These are phyloP conservation scores for Macaranga tanarius DNA, from an alignment of 441 rosid genomes.

Conservation along the genomic window DNA sequence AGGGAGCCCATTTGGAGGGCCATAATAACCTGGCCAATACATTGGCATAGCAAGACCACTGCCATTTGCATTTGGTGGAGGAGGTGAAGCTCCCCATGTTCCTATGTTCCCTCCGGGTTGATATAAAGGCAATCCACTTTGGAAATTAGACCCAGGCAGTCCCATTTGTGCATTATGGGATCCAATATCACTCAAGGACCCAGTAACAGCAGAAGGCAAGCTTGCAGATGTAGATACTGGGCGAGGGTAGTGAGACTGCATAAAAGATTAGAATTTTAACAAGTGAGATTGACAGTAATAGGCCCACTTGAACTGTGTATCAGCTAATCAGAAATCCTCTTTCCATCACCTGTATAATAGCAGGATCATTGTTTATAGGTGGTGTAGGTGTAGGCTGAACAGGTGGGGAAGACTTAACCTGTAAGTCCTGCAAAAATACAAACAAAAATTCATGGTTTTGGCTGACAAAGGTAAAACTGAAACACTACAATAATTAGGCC, in stretches of 20 bases:
- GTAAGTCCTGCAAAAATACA: slow-evolving; percentile 65
- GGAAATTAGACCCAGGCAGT: slow-evolving; percentile 64
- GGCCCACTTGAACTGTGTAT: neutral
- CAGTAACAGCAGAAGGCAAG: slow-evolving; percentile 55
- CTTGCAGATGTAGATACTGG: slow-evolving; percentile 53
- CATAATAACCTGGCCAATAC: slow-evolving; percentile 91
- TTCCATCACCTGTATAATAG: slow-evolving; percentile 77
- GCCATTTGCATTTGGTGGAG: slow-evolving; percentile 60
- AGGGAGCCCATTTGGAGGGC: slow-evolving; percentile 68
- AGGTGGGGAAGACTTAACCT: slow-evolving; percentile 91
- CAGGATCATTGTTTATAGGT: slow-evolving; percentile 80
- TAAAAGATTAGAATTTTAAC: slow-evolving; percentile 22
- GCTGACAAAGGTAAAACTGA: neutral
- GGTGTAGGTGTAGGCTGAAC: slow-evolving; percentile 61
- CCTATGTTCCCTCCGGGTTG: slow-evolving; percentile 80
- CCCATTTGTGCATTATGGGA: slow-evolving; percentile 60
- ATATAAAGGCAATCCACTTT: slow-evolving; percentile 70
- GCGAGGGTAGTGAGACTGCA: slow-evolving; percentile 86
- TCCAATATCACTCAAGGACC: slow-evolving; percentile 50
- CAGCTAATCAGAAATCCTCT: slow-evolving; percentile 1
- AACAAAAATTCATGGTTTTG: neutral
- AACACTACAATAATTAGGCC: neutral
- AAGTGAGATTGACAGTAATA: slow-evolving; percentile 6
- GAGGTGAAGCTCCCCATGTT: slow-evolving; percentile 77
- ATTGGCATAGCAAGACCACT: slow-evolving; percentile 65